Percentiles rank a stretch among this genome's conserved stretches.
Evolutionary conservation across 208 protist genomes (phyloP).

Genomic region (Angomonas ambiguus): DNA sequence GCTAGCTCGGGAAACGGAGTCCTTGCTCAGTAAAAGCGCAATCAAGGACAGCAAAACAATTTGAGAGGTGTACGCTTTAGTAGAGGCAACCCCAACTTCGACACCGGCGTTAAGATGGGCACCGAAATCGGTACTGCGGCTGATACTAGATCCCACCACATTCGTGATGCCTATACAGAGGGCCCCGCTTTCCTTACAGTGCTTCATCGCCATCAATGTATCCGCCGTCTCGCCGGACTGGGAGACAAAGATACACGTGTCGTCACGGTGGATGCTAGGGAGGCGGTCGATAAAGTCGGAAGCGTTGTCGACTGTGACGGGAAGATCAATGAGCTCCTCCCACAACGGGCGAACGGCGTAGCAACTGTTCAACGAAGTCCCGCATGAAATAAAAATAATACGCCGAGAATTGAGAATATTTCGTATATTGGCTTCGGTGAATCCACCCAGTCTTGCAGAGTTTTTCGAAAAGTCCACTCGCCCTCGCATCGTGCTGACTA

Average conservation of each 20-base stretch:
- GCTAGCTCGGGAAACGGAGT: conserved; percentile 33
- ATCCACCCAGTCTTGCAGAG: conserved; percentile 83
- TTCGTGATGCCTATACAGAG: conserved; percentile 92
- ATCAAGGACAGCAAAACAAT: conserved; percentile 88
- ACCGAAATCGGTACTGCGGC: conserved; percentile 80
- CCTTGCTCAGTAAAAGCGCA: conserved; percentile 77
- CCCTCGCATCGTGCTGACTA: conserved; percentile 91
- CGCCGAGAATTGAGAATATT: conserved; percentile 50
- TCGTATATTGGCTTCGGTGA: conserved; percentile 43
- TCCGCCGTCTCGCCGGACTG: conserved; percentile 96
- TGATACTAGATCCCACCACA: conserved; percentile 89
- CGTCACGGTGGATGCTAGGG: conserved; percentile 71
- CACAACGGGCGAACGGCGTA: conserved; percentile 83
- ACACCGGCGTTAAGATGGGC: conserved; percentile 90
- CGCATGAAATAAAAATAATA: conserved; percentile 94
- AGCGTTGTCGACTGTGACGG: conserved; percentile 86
- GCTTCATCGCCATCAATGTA: conserved; percentile 82
- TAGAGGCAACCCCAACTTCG: conserved; percentile 95
- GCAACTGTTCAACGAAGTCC: conserved; percentile 91
- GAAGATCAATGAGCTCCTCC: conserved; percentile 90
- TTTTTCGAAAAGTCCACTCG: conserved; percentile 76
- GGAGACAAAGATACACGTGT: conserved; percentile 90
- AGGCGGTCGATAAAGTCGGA: conserved; percentile 91
- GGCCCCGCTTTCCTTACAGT: conserved; percentile 71
- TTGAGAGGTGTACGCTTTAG: conserved; percentile 97